These are phyloP conservation scores for Xylaria castorea DNA, from an alignment of 495 filamentous ascomycete species.

Conservation along the genomic window DNA sequence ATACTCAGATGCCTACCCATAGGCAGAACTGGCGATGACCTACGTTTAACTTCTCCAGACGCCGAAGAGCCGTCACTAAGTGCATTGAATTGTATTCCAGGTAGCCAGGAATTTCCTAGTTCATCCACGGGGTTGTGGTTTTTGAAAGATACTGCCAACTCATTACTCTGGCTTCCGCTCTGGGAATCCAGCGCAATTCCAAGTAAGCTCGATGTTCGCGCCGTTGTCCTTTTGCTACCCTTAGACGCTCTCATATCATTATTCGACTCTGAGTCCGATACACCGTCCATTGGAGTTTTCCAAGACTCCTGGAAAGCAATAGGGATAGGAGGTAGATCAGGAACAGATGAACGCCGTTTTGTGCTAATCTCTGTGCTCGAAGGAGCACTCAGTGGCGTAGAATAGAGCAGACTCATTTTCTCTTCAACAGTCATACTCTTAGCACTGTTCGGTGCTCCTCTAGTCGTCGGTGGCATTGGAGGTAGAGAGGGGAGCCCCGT, in stretches of 20 bases:
- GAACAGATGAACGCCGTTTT: slow-evolving; percentile 50
- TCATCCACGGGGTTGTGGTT: slow-evolving; percentile 42
- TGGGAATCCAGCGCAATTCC: slow-evolving; percentile 48
- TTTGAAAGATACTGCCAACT: slow-evolving; percentile 21
- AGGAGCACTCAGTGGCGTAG: slow-evolving; percentile 46
- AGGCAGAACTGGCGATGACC: slow-evolving; percentile 48
- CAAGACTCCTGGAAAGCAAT: slow-evolving; percentile 32
- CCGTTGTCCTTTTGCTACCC: slow-evolving; percentile 44
- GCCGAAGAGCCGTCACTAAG: slow-evolving; percentile 18
- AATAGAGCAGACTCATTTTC: slow-evolving; percentile 58
- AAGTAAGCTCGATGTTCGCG: slow-evolving; percentile 47
- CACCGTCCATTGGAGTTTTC: slow-evolving; percentile 14
- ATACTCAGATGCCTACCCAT: slow-evolving; percentile 38
- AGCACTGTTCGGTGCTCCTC: slow-evolving; percentile 52
- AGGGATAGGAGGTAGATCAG: slow-evolving; percentile 51
- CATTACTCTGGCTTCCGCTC: slow-evolving; percentile 23
- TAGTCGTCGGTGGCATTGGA: slow-evolving; percentile 45
- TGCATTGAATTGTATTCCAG: slow-evolving; percentile 40
- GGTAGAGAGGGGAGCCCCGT: slow-evolving; percentile 55
- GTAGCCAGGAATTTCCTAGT: slow-evolving; percentile 49
- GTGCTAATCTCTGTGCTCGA: slow-evolving; percentile 20
- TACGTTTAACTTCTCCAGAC: slow-evolving; percentile 41
- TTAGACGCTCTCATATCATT: slow-evolving; percentile 33
- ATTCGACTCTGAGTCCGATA: background rate
- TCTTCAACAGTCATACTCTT: slow-evolving; percentile 63